A percentile compares a stretch with the other conserved stretches of the same genome.
phyloP scores from a whole-genome alignment of 2,329 filamentous ascomycete species.

The Fusarium sp. region DNA sequence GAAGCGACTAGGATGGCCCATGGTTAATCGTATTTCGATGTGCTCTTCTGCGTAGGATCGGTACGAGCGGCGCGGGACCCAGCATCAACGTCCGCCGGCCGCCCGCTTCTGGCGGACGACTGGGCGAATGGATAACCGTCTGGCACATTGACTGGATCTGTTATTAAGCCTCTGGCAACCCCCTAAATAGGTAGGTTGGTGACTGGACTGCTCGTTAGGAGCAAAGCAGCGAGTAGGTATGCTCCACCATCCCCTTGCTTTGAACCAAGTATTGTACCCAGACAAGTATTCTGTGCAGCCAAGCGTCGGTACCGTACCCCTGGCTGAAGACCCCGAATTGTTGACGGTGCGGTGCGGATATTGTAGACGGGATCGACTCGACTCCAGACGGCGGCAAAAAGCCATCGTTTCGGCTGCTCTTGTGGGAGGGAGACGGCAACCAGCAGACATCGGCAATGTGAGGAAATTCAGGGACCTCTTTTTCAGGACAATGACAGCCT shows the following conservation, averaged over 20 bases:
- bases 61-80: conserved; percentile 15
- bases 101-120: not conserved
- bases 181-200: conserved; percentile 15
- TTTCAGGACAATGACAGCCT: conserved; percentile 18
- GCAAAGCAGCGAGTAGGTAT: conserved; percentile 1
- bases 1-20: conserved; percentile 29
- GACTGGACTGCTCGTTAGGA: not conserved
- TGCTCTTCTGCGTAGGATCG: conserved; percentile 11
- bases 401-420: conserved; percentile 14
- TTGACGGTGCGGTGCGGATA: conserved; percentile 7
- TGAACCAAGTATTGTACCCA: conserved; percentile 13
- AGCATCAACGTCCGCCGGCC: conserved; percentile 28
- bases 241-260: conserved; percentile 29
- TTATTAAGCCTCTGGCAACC: conserved; percentile 22
- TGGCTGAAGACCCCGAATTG: conserved; percentile 31
- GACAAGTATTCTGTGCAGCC: conserved; percentile 34
- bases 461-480: conserved; percentile 34
- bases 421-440: conserved; percentile 24
- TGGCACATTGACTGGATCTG: conserved; percentile 23
- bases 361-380: not conserved
- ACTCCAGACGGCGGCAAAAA: conserved; percentile 9
- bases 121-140: conserved; percentile 10
- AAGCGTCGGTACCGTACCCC: conserved; percentile 18
- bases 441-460: conserved; percentile 16
- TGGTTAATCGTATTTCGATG: conserved; percentile 37